Base-by-base conservation (phyloP, 2,329 filamentous ascomycete genomes). In the Nothophaeocryptopus gaeumannii region DNA sequence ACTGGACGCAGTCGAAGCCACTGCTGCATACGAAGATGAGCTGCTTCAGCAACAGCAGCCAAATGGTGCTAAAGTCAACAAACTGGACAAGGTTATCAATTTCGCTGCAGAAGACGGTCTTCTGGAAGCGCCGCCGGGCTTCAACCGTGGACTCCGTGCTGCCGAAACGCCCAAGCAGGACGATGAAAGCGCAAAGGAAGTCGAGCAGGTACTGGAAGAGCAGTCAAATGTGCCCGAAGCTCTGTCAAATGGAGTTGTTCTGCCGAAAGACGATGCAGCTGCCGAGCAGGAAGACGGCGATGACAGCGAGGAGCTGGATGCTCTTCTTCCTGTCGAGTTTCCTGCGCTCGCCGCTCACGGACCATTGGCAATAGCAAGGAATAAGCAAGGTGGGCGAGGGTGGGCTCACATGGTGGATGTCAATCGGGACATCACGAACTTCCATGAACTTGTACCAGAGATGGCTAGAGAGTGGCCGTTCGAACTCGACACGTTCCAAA, bases 391-490 rank as follows among this genome's bases (percentile, higher is more conserved):
- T 34, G 87, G 88, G 5, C 85, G 82, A 62, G 89, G 97, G 72
- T 99, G 93, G 92, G 93, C 93, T 44, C 93, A 99, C 71, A 95
- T 99, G 84, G 92, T 99, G 2, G 92, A 99, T 67, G 86, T 97
- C 60, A 91, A 92, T 63, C 83, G 89, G 52, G 88, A 92, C 45
- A 95, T 97, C 63, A 78, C 88, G n/a, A 97, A 97, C 66, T 97
- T 99, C 70, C 78, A 80, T 51, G 92, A 96, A 54, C 76, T 99
- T 33, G 91, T 99, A 7, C 93, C 93, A 0, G 88, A 97, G 53
- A 96, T 97, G 90, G 93, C 93, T 1, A 82, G 86, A 57, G 87
- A 95, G 56, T 99, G 91, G 88, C 91, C 92, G 0, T 99, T 99
- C 60, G 93, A 99, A 69, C 82, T 97, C 32, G 93, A 99, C 63